Conservation (phyloP, 139 green algal genomes). For the Chlorella sorokiniana region DNA sequence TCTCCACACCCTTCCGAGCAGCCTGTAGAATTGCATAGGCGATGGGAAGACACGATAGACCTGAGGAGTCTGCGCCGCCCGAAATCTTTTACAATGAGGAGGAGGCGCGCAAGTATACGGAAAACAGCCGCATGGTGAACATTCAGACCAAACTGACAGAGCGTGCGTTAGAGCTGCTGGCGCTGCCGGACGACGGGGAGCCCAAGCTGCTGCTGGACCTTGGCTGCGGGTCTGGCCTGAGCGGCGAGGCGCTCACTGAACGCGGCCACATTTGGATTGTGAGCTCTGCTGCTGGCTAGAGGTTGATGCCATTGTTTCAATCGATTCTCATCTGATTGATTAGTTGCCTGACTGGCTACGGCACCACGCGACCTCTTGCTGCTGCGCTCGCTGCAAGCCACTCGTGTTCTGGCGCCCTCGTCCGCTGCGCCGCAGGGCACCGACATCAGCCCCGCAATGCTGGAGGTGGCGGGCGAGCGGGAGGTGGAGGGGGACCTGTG, state of each 20-base stretch:
- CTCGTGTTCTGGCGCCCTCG: background rate
- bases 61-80: constrained; percentile 88
- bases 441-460: constrained; percentile 92
- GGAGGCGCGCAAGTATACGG: constrained; percentile 96
- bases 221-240: constrained; percentile 94
- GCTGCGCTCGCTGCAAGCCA: background rate
- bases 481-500: constrained; percentile 53
- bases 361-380: no score
- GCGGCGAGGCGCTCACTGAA: constrained; percentile 71
- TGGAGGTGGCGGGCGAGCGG: constrained; percentile 50
- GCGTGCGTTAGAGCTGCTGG: constrained; percentile 93
- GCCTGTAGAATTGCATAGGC: no score
- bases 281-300: background rate
- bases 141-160: constrained; percentile 85
- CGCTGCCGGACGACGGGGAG: constrained; percentile 82
- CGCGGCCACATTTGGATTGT: constrained; percentile 90
- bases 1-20: no score
- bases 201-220: constrained; percentile 84
- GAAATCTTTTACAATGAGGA: constrained; percentile 97
- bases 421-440: constrained; percentile 54
- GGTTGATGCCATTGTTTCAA: background rate
- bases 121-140: constrained; percentile 84
- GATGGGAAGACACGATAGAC: constrained; percentile 65
- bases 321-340: no score
- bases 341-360: no score